Conservation (phyloP, 768 basidiomycete species). For the Hericium rajendrae region DNA sequence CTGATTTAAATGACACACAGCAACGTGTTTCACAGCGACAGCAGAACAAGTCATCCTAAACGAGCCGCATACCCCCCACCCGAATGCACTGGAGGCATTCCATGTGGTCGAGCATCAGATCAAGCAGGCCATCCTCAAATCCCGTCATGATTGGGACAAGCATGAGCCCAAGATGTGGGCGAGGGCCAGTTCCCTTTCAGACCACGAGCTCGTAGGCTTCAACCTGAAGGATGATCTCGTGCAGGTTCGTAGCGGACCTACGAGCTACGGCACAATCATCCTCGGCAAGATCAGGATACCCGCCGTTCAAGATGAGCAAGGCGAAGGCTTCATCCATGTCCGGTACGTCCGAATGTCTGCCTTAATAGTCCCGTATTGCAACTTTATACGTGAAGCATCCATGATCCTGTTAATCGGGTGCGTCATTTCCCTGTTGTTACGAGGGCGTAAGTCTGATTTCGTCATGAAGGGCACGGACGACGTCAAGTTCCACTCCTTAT, state of each 20-base stretch:
- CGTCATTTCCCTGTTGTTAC: conserved; percentile 12
- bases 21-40: conserved; percentile 32
- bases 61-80: conserved; percentile 47
- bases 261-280: conserved; percentile 63
- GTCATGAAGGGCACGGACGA: conserved; percentile 43
- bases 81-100: conserved; percentile 60
- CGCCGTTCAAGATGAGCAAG: conserved; percentile 49
- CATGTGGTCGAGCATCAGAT: conserved; percentile 40
- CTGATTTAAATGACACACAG: background rate
- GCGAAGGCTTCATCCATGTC: conserved; percentile 62
- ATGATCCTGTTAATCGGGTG: conserved; percentile 67
- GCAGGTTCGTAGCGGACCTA: conserved; percentile 41
- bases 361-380: background rate
- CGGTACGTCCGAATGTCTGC: conserved; percentile 32
- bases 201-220: conserved; percentile 44
- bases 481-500: conserved; percentile 62
- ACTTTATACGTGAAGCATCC: conserved; percentile 38
- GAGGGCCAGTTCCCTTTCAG: conserved; percentile 40
- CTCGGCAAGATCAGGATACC: conserved; percentile 71
- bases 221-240: conserved; percentile 35
- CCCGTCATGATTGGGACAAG: conserved; percentile 60
- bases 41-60: conserved; percentile 48
- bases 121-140: conserved; percentile 56
- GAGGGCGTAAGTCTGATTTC: conserved; percentile 18
- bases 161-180: conserved; percentile 70